Percentiles rank a stretch among this genome's conserved stretches.
Conservation (phyloP, 2,329 filamentous ascomycete species). For the Colletotrichum magnum region DNA sequence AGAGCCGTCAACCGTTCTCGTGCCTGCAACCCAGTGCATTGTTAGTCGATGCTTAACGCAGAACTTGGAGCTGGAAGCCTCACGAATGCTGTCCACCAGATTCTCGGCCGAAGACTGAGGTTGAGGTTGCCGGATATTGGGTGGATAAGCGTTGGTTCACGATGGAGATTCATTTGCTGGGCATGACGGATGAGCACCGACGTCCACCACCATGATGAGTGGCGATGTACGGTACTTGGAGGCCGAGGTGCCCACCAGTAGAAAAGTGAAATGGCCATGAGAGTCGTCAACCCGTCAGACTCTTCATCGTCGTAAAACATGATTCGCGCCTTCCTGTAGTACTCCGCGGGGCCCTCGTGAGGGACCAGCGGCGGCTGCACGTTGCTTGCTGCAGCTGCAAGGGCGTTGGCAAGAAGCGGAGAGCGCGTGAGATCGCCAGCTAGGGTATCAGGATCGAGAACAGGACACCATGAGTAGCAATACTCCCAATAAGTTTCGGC, state of each 20-base stretch:
- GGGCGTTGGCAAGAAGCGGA: slow-evolving; percentile 53
- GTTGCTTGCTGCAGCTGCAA: slow-evolving; percentile 57
- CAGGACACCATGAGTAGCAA: slow-evolving; percentile 59
- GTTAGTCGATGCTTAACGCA: not conserved
- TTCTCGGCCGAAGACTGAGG: slow-evolving; percentile 51
- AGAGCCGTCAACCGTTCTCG: slow-evolving; percentile 56
- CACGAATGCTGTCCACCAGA: slow-evolving; percentile 59
- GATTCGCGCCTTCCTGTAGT: slow-evolving; percentile 56
- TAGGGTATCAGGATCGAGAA: slow-evolving; percentile 52
- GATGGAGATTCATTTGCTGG: slow-evolving; percentile 60
- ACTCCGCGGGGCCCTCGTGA: slow-evolving; percentile 53
- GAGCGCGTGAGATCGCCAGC: slow-evolving; percentile 50
- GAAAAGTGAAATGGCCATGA: slow-evolving; percentile 56
- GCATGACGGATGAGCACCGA: slow-evolving; percentile 58
- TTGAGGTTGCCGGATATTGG: slow-evolving; percentile 17
- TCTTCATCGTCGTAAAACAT: slow-evolving; percentile 59
- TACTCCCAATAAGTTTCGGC: slow-evolving; percentile 59
- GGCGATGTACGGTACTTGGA: slow-evolving; percentile 54
- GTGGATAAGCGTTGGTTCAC: slow-evolving; percentile 48
- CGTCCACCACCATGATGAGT: slow-evolving; percentile 63
- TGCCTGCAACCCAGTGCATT: slow-evolving; percentile 41
- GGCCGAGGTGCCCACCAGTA: slow-evolving; percentile 61
- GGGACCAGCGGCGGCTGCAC: slow-evolving; percentile 58
- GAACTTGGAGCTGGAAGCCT: slow-evolving; percentile 7
- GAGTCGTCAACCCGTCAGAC: slow-evolving; percentile 50